Evolutionary conservation across 768 basidiomycete species (phyloP).

Genomic region (Saitozyma sp.): DNA sequence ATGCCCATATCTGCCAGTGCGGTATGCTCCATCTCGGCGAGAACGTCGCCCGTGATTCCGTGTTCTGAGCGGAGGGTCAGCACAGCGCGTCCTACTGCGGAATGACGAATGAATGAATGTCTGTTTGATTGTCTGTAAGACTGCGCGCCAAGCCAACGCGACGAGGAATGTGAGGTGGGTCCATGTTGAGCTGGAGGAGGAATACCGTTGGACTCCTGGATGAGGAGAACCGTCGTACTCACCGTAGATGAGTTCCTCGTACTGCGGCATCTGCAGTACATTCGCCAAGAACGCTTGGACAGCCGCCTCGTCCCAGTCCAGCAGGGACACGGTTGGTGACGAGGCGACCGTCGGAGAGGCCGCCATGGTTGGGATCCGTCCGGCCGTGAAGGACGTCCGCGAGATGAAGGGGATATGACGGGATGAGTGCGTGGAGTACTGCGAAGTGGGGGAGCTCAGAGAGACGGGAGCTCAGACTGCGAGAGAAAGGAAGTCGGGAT

Average conservation of each 20-base stretch:
- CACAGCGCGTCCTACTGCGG: background rate
- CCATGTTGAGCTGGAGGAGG: too few relatives aligned
- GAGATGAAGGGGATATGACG: too few relatives aligned
- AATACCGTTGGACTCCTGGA: too few relatives aligned
- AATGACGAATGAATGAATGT: background rate
- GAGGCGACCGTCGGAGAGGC: conserved; percentile 32
- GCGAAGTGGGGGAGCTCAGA: too few relatives aligned
- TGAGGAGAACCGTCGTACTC: conserved; percentile 22
- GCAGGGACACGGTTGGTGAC: conserved; percentile 28
- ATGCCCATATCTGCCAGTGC: conserved; percentile 83
- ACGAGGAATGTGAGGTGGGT: too few relatives aligned
- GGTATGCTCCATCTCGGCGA: conserved; percentile 80
- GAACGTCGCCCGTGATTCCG: conserved; percentile 84
- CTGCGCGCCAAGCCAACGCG: too few relatives aligned
- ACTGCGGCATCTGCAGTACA: conserved; percentile 74
- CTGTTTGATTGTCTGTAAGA: too few relatives aligned
- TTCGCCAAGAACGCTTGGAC: conserved; percentile 63
- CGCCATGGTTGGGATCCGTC: conserved; percentile 11
- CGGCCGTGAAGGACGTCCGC: background rate
- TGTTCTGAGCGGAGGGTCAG: conserved; percentile 63
- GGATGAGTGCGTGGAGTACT: too few relatives aligned
- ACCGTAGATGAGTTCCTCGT: conserved; percentile 80
- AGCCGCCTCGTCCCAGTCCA: conserved; percentile 54
- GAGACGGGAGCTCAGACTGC: too few relatives aligned
- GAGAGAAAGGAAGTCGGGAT: too few relatives aligned